Evolutionary conservation across 805 yeast species (phyloP), one percentile per base, ranked within the genome.

Genomic region (Babjeviella inositovora): DNA sequence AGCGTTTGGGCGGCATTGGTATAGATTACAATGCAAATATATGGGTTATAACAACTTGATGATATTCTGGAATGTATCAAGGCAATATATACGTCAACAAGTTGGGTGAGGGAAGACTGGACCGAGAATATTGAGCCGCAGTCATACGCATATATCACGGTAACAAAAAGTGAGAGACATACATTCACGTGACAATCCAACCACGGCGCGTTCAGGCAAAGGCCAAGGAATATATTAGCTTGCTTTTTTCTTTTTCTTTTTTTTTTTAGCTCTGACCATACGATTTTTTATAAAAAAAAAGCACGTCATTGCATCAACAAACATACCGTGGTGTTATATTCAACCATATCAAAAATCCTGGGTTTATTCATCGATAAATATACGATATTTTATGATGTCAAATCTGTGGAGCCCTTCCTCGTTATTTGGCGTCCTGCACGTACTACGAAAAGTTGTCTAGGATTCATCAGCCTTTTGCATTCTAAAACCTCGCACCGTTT

Each of bases 341-440:
- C 2, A 15, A 11, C 9, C 9, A 11, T 11, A 8, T n/a, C 6
- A 16, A 16, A 3, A 9, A n/a, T n/a, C n/a, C n/a, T n/a, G n/a
- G n/a, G n/a, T n/a, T n/a, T n/a, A 8, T 18, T 13, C 7, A n/a
- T 8, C n/a, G 13, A 10, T 10, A n/a, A 8, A 18, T 4, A 2
- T 8, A 8, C 12, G 18, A 11, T 14, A 11, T 16, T 9, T 15
- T 10, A 5, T 10, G 22, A 28, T 25, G 33, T 32, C 47, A 47
- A 27, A 39, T 43, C 9, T 51, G 37, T n/a, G 29, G 43, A 52
- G 32, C 52, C 57, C 16, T 51, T 38, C 11, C 43, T 28, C 7
- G 48, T 47, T 8, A 44, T 23, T 18, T 34, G 27, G 17, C 22
- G 28, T 15, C 35, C 25, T 12, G 36, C n/a, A 11, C 13, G 5